Evolutionary conservation across 306 rosid species (phyloP).

Genomic region (Ochetophila trinervis): DNA sequence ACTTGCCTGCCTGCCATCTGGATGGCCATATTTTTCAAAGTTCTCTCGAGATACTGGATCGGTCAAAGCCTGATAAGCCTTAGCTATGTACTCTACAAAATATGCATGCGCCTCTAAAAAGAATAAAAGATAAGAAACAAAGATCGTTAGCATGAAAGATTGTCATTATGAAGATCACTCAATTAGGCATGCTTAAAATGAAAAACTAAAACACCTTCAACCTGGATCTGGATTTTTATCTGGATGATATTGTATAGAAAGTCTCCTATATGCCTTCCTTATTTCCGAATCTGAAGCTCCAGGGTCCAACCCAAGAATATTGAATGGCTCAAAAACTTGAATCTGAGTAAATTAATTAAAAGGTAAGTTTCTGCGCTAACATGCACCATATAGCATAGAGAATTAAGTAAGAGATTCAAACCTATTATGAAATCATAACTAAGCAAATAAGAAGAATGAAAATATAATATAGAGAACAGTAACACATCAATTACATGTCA

Average conservation of each 20-base stretch:
- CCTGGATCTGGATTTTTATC: slow-evolving; percentile 96
- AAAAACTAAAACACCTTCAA: background rate
- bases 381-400: slow-evolving; percentile 11
- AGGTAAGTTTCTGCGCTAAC: slow-evolving; percentile 3
- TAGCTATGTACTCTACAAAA: slow-evolving; percentile 86
- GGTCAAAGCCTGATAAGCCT: slow-evolving; percentile 96
- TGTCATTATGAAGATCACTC: slow-evolving; percentile 12
- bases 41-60: slow-evolving; percentile 87
- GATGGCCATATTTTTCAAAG: slow-evolving; percentile 97
- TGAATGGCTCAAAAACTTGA: slow-evolving; percentile 88
- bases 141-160: slow-evolving; percentile 12
- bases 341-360: slow-evolving; percentile 38
- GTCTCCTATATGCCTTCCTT: slow-evolving; percentile 88
- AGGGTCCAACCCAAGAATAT: slow-evolving; percentile 75
- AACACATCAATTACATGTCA: background rate
- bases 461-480: background rate
- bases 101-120: slow-evolving; percentile 72
- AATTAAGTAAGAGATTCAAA: background rate
- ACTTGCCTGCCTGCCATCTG: slow-evolving; percentile 91
- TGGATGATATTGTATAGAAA: slow-evolving; percentile 86
- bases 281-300: slow-evolving; percentile 72
- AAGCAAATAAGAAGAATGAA: background rate
- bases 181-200: slow-evolving; percentile 16
- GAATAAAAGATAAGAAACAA: slow-evolving; percentile 7
- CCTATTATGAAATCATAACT: background rate